These are phyloP conservation scores for Citeromyces nyonsensis DNA, from an alignment of 805 yeast genomes.

Conservation along the genomic window DNA sequence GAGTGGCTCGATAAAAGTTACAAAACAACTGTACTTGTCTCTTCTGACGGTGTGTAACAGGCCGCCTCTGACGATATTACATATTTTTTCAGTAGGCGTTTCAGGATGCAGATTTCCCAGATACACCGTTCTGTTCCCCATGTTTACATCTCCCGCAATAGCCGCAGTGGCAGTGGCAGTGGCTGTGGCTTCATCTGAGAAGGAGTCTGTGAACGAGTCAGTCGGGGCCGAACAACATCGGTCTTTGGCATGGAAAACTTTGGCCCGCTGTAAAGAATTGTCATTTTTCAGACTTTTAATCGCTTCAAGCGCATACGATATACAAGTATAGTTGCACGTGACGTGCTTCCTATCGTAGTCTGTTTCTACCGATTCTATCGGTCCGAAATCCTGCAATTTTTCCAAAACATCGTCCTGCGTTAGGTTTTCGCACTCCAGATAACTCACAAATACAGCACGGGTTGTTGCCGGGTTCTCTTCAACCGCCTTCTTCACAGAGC, in stretches of 20 bases:
- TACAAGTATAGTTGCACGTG: too few species aligned
- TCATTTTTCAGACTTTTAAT: too few species aligned
- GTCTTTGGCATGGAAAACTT: too few species aligned
- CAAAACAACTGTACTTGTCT: slow-evolving; percentile 45
- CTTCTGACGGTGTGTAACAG: slow-evolving; percentile 43
- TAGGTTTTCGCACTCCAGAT: too few species aligned
- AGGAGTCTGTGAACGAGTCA: too few species aligned
- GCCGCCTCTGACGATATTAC: slow-evolving; percentile 72
- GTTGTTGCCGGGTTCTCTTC: slow-evolving; percentile 11
- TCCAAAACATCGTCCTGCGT: too few species aligned
- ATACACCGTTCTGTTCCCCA: slow-evolving; percentile 53
- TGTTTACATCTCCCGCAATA: slow-evolving; percentile 4
- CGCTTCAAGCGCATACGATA: too few species aligned
- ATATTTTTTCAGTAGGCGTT: slow-evolving; percentile 57
- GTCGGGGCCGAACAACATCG: slow-evolving; percentile 7
- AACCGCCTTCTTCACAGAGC: slow-evolving; percentile 10
- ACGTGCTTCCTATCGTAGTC: too few species aligned
- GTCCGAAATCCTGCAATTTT: too few species aligned
- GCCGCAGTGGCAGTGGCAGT: slow-evolving; percentile 2
- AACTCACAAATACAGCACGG: too few species aligned
- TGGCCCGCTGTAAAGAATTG: too few species aligned
- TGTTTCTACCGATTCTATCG: too few species aligned
- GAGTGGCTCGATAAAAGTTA: slow-evolving; percentile 50
- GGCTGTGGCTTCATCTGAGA: not conserved
- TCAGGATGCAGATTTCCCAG: slow-evolving; percentile 51